Base-by-base conservation (phyloP, 2,329 filamentous ascomycete species). In the Aspergillus jensenii region DNA sequence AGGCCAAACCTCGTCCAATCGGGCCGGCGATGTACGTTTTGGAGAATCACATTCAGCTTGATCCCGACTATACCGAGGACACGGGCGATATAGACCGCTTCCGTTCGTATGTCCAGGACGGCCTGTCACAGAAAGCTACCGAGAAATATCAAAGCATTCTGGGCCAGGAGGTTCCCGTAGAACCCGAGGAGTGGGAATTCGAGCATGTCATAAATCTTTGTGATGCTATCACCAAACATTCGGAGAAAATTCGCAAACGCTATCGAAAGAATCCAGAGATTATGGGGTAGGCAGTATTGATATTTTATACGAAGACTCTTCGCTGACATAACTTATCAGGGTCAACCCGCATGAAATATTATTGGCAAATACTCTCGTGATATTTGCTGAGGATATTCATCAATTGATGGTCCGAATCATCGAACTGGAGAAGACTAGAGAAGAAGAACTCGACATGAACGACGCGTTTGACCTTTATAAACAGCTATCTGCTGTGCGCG, bases 401-500 rank as follows among this genome's bases (percentile, higher is more conserved):
- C 92, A 93, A 67, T 86, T 99, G 63, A 87, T 98, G 43, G 83
- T 87, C 64, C 84, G 89, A 55, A 95, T 98, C 60, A 81, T 98
- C 63, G 83, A 89, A 58, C 83, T 88, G 53, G 86, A 90, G 21
- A 84, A 89, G 63, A 83, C 86, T 35, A 85, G 83, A 52, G 87
- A 85, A 14, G 82, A 87, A 55, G 91, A 96, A 66, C 86, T 98
- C 49, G 87, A 90, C 40, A 85, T 98, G 25, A 86, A 96, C 68
- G 95, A 99, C 72, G 95, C 93, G 0, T 98, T 99, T 72, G 90
- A 96, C 65, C 78, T 99, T 17, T 99, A 99, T 78, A 89, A 86
- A 68, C 91, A 96, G 68, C 80, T 99, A 56, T 88, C 93, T 19
- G 89, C 90, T 63, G 91, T 97, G 60, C 88, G 95, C 31, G 82